phyloP scores from a whole-genome alignment of 2,329 filamentous ascomycete genomes.

The Catunica adiposa region DNA sequence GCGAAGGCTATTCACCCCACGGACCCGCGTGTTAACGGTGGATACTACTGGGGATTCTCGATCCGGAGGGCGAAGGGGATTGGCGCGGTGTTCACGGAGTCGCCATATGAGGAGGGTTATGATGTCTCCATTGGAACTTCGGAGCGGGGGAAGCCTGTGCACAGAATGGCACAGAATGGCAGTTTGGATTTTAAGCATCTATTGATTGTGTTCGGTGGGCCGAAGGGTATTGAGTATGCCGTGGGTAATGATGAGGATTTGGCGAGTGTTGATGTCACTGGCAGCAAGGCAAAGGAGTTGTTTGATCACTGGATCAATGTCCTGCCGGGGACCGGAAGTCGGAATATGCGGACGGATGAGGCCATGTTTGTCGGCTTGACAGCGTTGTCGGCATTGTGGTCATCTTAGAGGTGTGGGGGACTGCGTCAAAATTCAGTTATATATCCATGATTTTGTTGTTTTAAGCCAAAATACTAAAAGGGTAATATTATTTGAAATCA shows the following conservation, averaged over 20 bases:
- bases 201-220: constrained; percentile 64
- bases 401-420: constrained; percentile 7
- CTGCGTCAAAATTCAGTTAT: neutral
- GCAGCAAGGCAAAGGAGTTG: constrained; percentile 47
- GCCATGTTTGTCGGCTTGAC: constrained; percentile 63
- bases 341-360: constrained; percentile 72
- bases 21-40: constrained; percentile 53
- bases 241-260: constrained; percentile 43
- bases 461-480: neutral
- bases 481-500: neutral
- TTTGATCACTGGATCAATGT: constrained; percentile 80
- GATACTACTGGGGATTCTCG: constrained; percentile 76
- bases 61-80: constrained; percentile 51
- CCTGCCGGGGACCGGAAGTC: constrained; percentile 61
- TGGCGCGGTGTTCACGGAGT: constrained; percentile 61
- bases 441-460: neutral
- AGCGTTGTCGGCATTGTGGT: constrained; percentile 45
- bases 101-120: constrained; percentile 59
- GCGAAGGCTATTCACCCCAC: constrained; percentile 39
- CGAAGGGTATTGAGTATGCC: constrained; percentile 62
- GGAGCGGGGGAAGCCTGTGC: constrained; percentile 47
- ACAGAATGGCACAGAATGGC: constrained; percentile 26
- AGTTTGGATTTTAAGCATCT: constrained; percentile 45
- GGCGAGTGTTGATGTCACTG: constrained; percentile 43
- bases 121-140: constrained; percentile 72